Base-by-base conservation (phyloP, 2,329 filamentous ascomycete genomes). In the Reticulascus tulasneorum region DNA sequence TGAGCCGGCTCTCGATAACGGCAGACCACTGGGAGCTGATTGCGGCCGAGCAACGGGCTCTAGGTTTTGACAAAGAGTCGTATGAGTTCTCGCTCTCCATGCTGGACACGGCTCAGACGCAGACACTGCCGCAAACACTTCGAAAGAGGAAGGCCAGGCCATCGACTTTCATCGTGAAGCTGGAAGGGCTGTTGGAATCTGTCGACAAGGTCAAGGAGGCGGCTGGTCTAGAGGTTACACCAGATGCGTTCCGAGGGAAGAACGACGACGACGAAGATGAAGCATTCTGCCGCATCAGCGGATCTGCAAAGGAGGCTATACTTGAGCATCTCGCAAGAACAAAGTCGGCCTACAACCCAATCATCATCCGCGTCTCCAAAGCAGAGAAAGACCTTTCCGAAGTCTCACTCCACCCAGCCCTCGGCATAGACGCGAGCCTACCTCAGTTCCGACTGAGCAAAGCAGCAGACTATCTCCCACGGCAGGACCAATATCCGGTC, bases 401-500 rank as follows among this genome's bases (percentile, higher is more conserved):
- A 2, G 13, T 27, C 13, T 45, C 37, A 9, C 17, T 13, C 3
- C 36, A 45, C 28, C 47, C 48, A 4, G 49, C 39, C 6, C 40
- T 49, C 4, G 47, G 45, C 6, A 25, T 47, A 16, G 41, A 47
- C 15, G 35, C 43, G 3, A 50, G 39, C 17, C 35, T 50, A 22
- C 41, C 48, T 7, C 45, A 49, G 18, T 16, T 41, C 28, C 41
- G 43, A 6, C 54, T 53, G 10, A 52, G 48, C 17, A 26, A 17
- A 40, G 45, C 9, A 42, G 37, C 23, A n/a, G n/a, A 31, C 33
- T 44, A 28, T 33, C 43, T 13, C 35, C 52, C 29, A 46, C 41
- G 15, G 27, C 52, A 24, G 24, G 39, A 42, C 15, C 34, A 39
- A 31, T 46, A 46, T 25, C 54, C 51, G 0, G 58, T 69, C 1